A percentile compares a stretch with the other conserved stretches of the same genome.
Conservation (phyloP, 1,139 yeast species). For the Pichia sp. region DNA sequence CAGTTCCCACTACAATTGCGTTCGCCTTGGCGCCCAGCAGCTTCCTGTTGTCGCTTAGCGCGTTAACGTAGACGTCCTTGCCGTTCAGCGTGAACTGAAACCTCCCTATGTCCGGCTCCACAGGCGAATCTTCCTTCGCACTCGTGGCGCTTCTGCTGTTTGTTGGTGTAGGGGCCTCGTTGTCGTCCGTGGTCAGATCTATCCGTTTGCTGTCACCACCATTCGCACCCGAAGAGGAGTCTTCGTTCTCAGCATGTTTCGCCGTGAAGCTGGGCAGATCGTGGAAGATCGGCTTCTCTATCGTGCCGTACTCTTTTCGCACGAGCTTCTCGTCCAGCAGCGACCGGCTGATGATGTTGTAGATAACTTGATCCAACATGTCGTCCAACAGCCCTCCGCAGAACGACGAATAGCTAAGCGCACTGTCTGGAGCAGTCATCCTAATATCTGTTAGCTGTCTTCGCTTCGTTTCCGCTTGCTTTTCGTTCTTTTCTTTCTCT, state of each 20-base stretch:
- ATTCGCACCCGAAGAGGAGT: neutral
- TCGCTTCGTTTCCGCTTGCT: neutral
- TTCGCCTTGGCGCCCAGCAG: slow-evolving; percentile 16
- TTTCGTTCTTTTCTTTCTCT: neutral
- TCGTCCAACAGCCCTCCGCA: slow-evolving; percentile 35
- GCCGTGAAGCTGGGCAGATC: slow-evolving; percentile 15
- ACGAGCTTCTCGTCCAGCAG: slow-evolving; percentile 38
- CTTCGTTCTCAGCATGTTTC: slow-evolving; percentile 16
- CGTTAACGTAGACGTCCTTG: slow-evolving; percentile 47
- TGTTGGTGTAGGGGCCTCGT: neutral
- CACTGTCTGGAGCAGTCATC: slow-evolving; percentile 8
- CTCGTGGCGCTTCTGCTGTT: slow-evolving; percentile 5
- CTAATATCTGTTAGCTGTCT: neutral
- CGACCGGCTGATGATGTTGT: slow-evolving; percentile 40
- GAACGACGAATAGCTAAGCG: slow-evolving; percentile 28
- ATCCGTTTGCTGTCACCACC: neutral
- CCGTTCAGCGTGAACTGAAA: slow-evolving; percentile 33
- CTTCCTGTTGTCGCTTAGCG: slow-evolving; percentile 16
- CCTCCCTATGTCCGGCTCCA: slow-evolving; percentile 29
- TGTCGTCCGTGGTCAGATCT: neutral
- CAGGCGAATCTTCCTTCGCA: neutral
- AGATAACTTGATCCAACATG: slow-evolving; percentile 39
- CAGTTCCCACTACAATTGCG: slow-evolving; percentile 17
- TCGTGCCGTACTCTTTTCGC: slow-evolving; percentile 33
- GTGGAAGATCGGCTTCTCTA: slow-evolving; percentile 24